Conservation (phyloP, 345 rosid genomes). For the Bretschneidera sinensis region DNA sequence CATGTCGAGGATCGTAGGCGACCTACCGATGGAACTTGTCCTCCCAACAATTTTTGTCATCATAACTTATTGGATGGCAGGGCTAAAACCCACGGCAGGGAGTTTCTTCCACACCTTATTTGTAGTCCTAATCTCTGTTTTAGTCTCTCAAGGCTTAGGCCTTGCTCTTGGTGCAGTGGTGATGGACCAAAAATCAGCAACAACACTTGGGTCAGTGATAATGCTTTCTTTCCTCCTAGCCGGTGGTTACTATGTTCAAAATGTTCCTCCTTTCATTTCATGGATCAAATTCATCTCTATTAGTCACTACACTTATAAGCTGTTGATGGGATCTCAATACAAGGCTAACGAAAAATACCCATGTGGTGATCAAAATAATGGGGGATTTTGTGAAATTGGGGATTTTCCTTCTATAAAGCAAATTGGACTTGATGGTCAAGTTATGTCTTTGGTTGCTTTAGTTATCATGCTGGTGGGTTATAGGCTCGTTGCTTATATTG, state of each 20-base stretch:
- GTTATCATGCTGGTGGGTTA: constrained; percentile 72
- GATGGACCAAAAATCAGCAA: constrained; percentile 80
- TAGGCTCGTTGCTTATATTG: constrained; percentile 77
- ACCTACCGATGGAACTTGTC: constrained; percentile 74
- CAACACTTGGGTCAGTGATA: constrained; percentile 81
- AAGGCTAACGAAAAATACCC: constrained; percentile 49
- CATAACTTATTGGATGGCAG: constrained; percentile 73
- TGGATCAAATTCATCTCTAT: constrained; percentile 90
- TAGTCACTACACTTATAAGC: constrained; percentile 79
- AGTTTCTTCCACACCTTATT: constrained; percentile 44
- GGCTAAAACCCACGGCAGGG: constrained; percentile 34
- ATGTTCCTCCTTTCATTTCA: constrained; percentile 67
- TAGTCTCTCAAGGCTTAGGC: constrained; percentile 89
- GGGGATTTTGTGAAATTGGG: constrained; percentile 47
- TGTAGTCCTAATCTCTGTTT: constrained; percentile 57
- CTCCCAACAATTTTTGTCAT: constrained; percentile 50
- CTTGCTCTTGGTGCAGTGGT: constrained; percentile 82
- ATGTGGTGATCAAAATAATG: constrained; percentile 43
- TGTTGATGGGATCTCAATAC: constrained; percentile 75
- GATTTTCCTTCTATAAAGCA: constrained; percentile 62
- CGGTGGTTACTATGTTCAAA: constrained; percentile 86
- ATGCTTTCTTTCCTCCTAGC: constrained; percentile 77
- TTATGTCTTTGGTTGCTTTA: constrained; percentile 55
- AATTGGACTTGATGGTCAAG: constrained; percentile 44
- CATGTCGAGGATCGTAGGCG: constrained; percentile 51